Percentiles rank a stretch among this genome's conserved stretches.
phyloP scores from a whole-genome alignment of 2,329 filamentous ascomycete genomes.

The Fusarium sp. region DNA sequence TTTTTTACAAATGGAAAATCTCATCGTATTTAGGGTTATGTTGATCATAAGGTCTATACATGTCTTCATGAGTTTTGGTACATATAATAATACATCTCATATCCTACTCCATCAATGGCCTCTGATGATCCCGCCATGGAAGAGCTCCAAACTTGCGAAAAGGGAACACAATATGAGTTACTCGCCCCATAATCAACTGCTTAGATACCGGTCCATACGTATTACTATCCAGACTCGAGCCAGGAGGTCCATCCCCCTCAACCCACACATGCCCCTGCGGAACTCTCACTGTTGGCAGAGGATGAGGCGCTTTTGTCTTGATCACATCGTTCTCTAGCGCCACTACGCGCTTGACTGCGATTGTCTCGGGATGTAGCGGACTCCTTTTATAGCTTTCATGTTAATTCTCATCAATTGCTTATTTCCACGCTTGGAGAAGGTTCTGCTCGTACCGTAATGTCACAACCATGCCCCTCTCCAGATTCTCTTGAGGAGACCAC shows the following conservation, averaged over 20 bases:
- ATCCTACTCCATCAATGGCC: constrained; percentile 36
- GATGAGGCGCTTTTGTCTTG: constrained; percentile 69
- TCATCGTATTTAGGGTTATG: background rate
- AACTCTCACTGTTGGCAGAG: constrained; percentile 66
- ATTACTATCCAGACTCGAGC: constrained; percentile 83
- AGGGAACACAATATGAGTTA: constrained; percentile 78
- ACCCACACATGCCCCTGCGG: constrained; percentile 93
- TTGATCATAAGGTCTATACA: background rate
- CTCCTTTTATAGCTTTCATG: constrained; percentile 59
- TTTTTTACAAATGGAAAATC: no score
- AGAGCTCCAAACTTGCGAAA: constrained; percentile 66
- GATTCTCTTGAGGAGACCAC: constrained; percentile 63
- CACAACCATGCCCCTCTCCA: constrained; percentile 79
- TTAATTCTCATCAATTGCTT: constrained; percentile 1
- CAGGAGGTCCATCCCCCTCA: constrained; percentile 83
- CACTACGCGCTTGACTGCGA: constrained; percentile 84
- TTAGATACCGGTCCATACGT: constrained; percentile 86
- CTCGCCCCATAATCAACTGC: constrained; percentile 77
- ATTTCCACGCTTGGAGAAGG: background rate
- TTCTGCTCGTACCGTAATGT: constrained; percentile 68
- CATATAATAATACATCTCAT: background rate
- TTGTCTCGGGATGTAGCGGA: constrained; percentile 73
- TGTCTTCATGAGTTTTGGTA: background rate
- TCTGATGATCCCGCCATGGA: constrained; percentile 64
- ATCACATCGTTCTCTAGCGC: constrained; percentile 83